Percentiles rank a stretch among this genome's conserved stretches.
Evolutionary conservation across 495 filamentous ascomycete genomes (phyloP).

Genomic region (Terfezia boudieri): DNA sequence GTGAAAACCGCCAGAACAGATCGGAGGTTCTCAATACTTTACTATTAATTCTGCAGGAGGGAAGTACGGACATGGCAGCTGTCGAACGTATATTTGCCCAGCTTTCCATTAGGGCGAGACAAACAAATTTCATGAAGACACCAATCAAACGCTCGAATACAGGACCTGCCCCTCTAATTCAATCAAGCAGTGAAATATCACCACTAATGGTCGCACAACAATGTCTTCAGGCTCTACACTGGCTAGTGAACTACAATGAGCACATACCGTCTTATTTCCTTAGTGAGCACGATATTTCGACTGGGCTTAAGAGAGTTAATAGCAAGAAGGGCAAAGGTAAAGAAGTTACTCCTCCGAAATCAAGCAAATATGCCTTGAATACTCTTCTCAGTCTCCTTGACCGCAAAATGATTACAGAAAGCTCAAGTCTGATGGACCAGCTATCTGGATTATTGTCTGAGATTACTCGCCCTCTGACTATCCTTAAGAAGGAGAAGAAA

Average conservation of each 20-base stretch:
- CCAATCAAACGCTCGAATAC: constrained; percentile 21
- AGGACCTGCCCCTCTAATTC: constrained; percentile 15
- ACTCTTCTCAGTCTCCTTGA: constrained; percentile 72
- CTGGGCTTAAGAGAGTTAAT: constrained; percentile 47
- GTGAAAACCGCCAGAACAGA: constrained; percentile 81
- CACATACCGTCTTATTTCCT: constrained; percentile 85
- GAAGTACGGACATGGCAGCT: constrained; percentile 72
- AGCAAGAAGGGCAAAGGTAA: constrained; percentile 77
- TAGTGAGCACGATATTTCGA: constrained; percentile 69
- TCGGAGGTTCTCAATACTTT: constrained; percentile 85
- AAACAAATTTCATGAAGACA: constrained; percentile 29
- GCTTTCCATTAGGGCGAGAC: constrained; percentile 73
- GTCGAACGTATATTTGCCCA: constrained; percentile 91
- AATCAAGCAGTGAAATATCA: constrained; percentile 49
- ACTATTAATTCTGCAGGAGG: constrained; percentile 89
- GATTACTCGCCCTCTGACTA: constrained; percentile 68
- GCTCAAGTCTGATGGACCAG: constrained; percentile 80
- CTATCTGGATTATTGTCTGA: constrained; percentile 66
- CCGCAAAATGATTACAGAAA: constrained; percentile 83
- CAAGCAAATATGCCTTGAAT: constrained; percentile 76
- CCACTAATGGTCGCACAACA: constrained; percentile 91
- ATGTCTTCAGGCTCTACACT: constrained; percentile 60
- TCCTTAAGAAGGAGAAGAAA: constrained; percentile 66
- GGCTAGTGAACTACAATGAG: constrained; percentile 57
- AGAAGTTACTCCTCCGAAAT: constrained; percentile 41